Evolutionary conservation across 108 stramenopile genomes (phyloP).

Genomic region (Nannochloropsis salina): DNA sequence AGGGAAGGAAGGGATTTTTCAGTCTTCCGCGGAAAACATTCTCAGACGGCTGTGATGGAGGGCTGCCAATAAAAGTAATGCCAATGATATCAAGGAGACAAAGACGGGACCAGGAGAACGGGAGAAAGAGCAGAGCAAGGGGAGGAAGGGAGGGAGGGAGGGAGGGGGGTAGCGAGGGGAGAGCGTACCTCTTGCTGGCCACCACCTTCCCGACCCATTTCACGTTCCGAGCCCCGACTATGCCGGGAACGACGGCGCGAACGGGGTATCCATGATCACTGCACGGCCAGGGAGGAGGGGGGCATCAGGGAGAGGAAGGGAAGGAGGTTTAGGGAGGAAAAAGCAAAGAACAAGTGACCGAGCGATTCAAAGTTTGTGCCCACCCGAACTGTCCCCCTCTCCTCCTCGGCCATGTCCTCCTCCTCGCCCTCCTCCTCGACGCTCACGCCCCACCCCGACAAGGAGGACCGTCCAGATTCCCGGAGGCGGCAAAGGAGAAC

Average conservation of each 20-base stretch:
- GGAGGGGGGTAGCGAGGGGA: neutral
- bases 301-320: neutral
- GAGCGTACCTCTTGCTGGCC: conserved; percentile 27
- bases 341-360: neutral
- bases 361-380: too few relatives aligned
- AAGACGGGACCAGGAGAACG: neutral
- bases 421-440: too few relatives aligned
- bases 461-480: too few relatives aligned
- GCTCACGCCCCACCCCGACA: too few relatives aligned
- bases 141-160: neutral
- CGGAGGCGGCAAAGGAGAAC: too few relatives aligned
- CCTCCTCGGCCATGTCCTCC: too few relatives aligned
- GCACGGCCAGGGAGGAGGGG: conserved; percentile 29
- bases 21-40: neutral
- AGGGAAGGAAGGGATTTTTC: neutral
- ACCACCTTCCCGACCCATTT: conserved; percentile 66
- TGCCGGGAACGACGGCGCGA: conserved; percentile 87
- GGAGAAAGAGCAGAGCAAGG: neutral
- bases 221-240: conserved; percentile 64
- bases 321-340: neutral
- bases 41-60: too few relatives aligned
- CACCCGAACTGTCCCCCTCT: too few relatives aligned
- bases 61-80: too few relatives aligned
- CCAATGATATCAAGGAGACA: too few relatives aligned
- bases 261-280: conserved; percentile 93